These are phyloP conservation scores for Pinus albicaulis DNA, from an alignment of 75 land plant species.

Conservation along the genomic window DNA sequence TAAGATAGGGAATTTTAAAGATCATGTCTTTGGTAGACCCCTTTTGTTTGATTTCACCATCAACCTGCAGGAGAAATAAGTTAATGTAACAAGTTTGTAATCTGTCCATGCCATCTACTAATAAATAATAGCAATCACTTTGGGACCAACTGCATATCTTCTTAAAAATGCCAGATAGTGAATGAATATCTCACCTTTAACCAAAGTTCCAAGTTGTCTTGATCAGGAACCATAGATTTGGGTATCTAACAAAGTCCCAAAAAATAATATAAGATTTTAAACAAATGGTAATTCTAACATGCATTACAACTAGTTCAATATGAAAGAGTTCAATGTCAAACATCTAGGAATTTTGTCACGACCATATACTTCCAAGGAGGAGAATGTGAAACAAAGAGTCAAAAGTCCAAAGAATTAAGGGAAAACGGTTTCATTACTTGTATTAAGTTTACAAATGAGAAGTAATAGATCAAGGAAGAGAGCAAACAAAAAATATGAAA, in stretches of 20 bases:
- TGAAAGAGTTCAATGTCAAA: no score
- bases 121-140: background rate
- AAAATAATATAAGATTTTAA: slow-evolving; percentile 2
- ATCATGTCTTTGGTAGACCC: slow-evolving; percentile 33
- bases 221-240: slow-evolving; percentile 49
- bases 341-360: no score
- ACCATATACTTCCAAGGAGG: no score
- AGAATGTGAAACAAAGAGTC: no score
- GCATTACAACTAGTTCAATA: no score
- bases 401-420: no score
- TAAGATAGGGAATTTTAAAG: slow-evolving; percentile 26
- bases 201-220: slow-evolving; percentile 84
- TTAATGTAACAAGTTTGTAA: slow-evolving; percentile 4
- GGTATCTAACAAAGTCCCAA: slow-evolving; percentile 52
- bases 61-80: slow-evolving; percentile 17
- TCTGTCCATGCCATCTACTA: background rate
- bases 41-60: slow-evolving; percentile 22
- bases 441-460: no score
- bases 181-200: slow-evolving; percentile 53
- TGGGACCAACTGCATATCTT: background rate
- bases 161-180: background rate
- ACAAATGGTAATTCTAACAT: no score
- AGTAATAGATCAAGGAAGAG: no score
- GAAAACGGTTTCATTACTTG: no score
- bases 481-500: no score